phyloP scores from a whole-genome alignment of 352 stramenopile species.

The Pythium grandisporangium region DNA sequence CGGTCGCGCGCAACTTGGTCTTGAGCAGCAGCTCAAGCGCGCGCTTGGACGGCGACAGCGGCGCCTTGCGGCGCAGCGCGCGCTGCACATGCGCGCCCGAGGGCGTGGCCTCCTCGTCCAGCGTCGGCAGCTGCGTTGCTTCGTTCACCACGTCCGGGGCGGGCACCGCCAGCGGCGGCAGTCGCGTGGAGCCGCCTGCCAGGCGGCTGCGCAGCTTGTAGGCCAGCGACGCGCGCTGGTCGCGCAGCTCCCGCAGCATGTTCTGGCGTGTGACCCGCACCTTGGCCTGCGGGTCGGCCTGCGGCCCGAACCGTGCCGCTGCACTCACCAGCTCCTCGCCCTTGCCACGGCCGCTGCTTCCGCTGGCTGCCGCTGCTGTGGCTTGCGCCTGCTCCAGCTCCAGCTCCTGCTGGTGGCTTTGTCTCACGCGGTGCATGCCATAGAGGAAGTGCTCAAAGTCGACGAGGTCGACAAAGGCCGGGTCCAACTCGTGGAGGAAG shows the following conservation, averaged over 20 bases:
- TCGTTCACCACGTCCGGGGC: conserved; percentile 5
- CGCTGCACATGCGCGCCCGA: conserved; percentile 44
- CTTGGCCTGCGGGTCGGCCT: conserved; percentile 37
- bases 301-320: conserved; percentile 38
- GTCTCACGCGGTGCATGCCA: conserved; percentile 66
- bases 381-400: background rate
- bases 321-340: conserved; percentile 53
- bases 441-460: conserved; percentile 80
- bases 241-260: conserved; percentile 51
- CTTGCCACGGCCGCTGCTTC: conserved; percentile 1
- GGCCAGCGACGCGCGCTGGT: conserved; percentile 62
- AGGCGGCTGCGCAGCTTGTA: conserved; percentile 67
- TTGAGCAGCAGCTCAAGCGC: conserved; percentile 54
- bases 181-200: too few species aligned
- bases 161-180: conserved; percentile 36
- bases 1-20: conserved; percentile 43
- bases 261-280: conserved; percentile 68
- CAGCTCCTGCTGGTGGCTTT: conserved; percentile 53
- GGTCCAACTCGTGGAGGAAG: conserved; percentile 43
- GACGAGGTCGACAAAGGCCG: conserved; percentile 64
- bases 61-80: conserved; percentile 59
- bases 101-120: conserved; percentile 12
- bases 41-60: conserved; percentile 58
- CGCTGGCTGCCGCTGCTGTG: background rate
- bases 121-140: background rate